Percentiles rank a stretch among this genome's conserved stretches.
Conservation (phyloP, 2,329 filamentous ascomycete species). For the Torrubiella hemipterigena region DNA sequence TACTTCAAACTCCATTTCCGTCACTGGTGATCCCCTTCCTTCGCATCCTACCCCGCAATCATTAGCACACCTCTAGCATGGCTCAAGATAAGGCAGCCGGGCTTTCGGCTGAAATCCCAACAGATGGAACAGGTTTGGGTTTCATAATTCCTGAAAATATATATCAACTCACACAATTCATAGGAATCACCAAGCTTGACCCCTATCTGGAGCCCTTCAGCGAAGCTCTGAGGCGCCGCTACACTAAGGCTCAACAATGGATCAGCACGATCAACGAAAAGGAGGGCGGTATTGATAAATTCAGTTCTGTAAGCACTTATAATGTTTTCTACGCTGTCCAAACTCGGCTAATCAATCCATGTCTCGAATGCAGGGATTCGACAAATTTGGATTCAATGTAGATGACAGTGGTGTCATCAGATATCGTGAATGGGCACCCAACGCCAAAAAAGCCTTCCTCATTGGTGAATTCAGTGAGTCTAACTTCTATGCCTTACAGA, state of each 20-base stretch:
- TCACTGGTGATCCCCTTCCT: too few relatives aligned
- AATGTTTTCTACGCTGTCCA: too few relatives aligned
- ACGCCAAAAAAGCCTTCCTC: conserved; percentile 71
- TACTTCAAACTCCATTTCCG: too few relatives aligned
- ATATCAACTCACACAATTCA: conserved; percentile 1
- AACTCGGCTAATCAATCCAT: too few relatives aligned
- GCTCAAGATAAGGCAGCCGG: conserved; percentile 22
- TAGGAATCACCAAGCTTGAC: conserved; percentile 79
- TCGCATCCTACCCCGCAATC: neutral
- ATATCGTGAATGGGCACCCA: conserved; percentile 95
- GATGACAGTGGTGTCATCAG: conserved; percentile 70
- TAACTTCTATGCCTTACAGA: neutral
- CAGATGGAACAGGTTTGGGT: conserved; percentile 58
- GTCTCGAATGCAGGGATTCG: conserved; percentile 66
- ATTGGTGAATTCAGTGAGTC: conserved; percentile 86
- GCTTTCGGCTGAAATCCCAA: conserved; percentile 40
- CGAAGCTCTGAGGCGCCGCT: conserved; percentile 64
- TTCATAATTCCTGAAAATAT: conserved; percentile 1
- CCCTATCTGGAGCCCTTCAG: conserved; percentile 82
- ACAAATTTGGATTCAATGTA: conserved; percentile 78
- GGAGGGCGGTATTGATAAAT: conserved; percentile 86
- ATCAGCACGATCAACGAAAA: conserved; percentile 69
- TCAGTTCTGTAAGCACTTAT: conserved; percentile 60
- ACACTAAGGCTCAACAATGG: conserved; percentile 72
- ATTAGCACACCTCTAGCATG: conserved; percentile 29